Base-by-base conservation (phyloP, 1,284 basidiomycete genomes). In the Cystobasidium pallidum region DNA sequence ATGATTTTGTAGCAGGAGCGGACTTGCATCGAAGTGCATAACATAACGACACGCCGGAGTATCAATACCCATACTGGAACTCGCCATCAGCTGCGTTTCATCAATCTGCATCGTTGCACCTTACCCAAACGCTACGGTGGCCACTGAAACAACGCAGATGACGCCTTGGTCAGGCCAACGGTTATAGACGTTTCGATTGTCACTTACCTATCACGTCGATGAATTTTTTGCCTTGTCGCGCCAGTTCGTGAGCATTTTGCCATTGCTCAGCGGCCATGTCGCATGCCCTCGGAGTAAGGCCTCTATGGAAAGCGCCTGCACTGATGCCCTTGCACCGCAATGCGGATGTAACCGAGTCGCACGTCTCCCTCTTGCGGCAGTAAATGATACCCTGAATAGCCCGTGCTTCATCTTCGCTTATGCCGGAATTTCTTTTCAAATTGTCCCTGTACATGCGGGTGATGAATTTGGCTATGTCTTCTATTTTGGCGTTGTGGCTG, bases 321-420 rank as follows among this genome's bases (percentile, higher is more conserved):
- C 85, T 86, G 49, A 94, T 78, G 0, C 91, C 90, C 65, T 87
- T 87, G 3, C 84, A 82, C 51, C 86, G 80, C 17, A 94, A 83
- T 75, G 85, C 88, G 0, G 79, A 79, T 0, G 89, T 85, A 3
- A 94, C 81, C 11, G 86, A 86, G 74, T 91, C 86, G 74, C 91
- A 94, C 52, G 85, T 86, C 4, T 80, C 83, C 47, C 86, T 85
- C 36, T 83, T 84, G 32, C 91, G 83, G 79, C 91, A 93, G 78
- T 94, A 94, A 1, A 94, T 85, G 52, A 94, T 88, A 0, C 91
- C 92, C 0, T 87, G 88, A 0, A 89, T 89, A 17, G 57, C 43
- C 13, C 34, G 26, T 11, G 51, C 51, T 32, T 34, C 24, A 8
- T 62, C 63, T 17, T 66, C 70, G 15, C 19, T 26, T 15, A 43